These are phyloP conservation scores for Recurvomyces mirabilis DNA, from an alignment of 495 filamentous ascomycete species.

Conservation along the genomic window DNA sequence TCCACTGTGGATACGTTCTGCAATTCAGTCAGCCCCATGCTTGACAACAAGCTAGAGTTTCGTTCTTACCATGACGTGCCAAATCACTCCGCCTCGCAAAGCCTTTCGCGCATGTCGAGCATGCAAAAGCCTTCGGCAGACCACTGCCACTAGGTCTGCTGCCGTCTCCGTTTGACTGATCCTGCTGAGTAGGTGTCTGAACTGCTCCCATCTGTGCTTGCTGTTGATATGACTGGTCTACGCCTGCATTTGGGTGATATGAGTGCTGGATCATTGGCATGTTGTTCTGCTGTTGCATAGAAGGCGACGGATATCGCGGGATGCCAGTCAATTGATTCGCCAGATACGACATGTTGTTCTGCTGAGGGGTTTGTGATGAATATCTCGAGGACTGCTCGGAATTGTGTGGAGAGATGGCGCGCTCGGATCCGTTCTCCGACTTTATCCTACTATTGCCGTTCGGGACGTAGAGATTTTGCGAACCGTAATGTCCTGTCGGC, in stretches of 20 bases:
- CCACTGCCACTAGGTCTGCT: slow-evolving; percentile 33
- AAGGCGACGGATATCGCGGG: slow-evolving; percentile 43
- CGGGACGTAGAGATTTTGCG: slow-evolving; percentile 25
- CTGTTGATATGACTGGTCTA: slow-evolving; percentile 28
- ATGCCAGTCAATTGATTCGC: slow-evolving; percentile 35
- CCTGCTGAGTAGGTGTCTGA: slow-evolving; percentile 25
- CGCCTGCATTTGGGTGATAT: slow-evolving; percentile 29
- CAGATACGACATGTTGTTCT: slow-evolving; percentile 37
- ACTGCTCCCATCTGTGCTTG: slow-evolving; percentile 21
- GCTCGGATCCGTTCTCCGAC: slow-evolving; percentile 53
- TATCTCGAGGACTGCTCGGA: slow-evolving; percentile 54
- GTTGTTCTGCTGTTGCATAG: slow-evolving; percentile 36
- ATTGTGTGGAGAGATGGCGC: slow-evolving; percentile 56
- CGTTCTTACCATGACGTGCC: slow-evolving; percentile 74
- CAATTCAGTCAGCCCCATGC: slow-evolving; percentile 26
- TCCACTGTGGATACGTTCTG: slow-evolving; percentile 93
- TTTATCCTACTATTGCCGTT: slow-evolving; percentile 32
- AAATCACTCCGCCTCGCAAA: slow-evolving; percentile 93
- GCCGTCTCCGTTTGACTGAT: slow-evolving; percentile 25
- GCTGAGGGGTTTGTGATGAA: slow-evolving; percentile 39
- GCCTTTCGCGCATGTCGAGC: slow-evolving; percentile 77
- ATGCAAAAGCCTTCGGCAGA: slow-evolving; percentile 77
- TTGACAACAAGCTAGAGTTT: neutral
- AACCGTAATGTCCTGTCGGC: slow-evolving; percentile 24
- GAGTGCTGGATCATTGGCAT: slow-evolving; percentile 43